Percentiles rank a stretch among this genome's conserved stretches.
Evolutionary conservation across 495 filamentous ascomycete species (phyloP).

Genomic region (Podospora appendiculata): DNA sequence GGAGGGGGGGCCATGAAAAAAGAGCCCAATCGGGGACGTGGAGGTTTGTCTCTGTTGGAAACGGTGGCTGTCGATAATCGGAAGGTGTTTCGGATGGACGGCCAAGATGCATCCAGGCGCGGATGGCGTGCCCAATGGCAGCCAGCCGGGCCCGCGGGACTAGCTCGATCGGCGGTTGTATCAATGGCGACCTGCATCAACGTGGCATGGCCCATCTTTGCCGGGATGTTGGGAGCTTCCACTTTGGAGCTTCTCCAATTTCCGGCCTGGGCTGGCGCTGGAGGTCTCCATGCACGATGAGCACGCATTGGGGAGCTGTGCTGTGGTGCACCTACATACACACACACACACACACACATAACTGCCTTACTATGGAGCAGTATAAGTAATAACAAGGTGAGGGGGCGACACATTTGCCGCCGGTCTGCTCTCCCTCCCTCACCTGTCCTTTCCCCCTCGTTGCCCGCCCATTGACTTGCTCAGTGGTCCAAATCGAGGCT

Average conservation of each 20-base stretch:
- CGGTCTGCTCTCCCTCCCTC: neutral
- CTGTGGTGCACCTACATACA: too few relatives aligned
- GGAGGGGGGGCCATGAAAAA: too few relatives aligned
- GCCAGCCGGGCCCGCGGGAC: too few relatives aligned
- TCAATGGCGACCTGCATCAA: slow-evolving; percentile 1
- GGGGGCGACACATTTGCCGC: neutral
- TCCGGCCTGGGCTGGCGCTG: too few relatives aligned
- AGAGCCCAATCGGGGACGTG: too few relatives aligned
- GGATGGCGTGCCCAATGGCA: too few relatives aligned
- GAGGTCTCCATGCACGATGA: neutral
- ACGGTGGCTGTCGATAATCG: too few relatives aligned
- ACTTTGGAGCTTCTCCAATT: neutral
- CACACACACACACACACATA: too few relatives aligned
- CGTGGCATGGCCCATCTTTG: neutral
- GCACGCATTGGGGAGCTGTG: neutral
- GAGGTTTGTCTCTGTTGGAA: too few relatives aligned
- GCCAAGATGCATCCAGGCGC: too few relatives aligned
- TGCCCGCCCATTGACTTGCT: neutral
- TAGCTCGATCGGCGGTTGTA: neutral
- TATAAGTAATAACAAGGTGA: neutral
- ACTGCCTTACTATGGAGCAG: too few relatives aligned
- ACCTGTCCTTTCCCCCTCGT: neutral
- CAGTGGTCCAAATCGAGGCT: neutral
- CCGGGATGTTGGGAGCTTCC: neutral
- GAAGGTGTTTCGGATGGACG: too few relatives aligned